Evolutionary conservation across 306 rosid species (phyloP).

Genomic region (Neltuma alba): DNA sequence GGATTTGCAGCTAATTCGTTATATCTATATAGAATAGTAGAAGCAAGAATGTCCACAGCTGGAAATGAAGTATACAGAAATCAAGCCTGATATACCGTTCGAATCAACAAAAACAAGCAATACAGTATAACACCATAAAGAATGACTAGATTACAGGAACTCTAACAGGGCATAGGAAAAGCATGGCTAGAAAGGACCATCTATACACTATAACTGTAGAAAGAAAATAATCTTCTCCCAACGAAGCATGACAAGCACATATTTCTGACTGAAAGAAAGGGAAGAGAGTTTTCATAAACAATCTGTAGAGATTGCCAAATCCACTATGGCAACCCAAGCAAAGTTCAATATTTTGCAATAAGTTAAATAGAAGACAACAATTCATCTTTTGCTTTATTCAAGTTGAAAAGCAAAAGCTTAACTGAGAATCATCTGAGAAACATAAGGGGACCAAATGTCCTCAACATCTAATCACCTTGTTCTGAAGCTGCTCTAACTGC

Average conservation of each 20-base stretch:
- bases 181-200: background rate
- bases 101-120: background rate
- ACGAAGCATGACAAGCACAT: background rate
- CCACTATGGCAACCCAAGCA: background rate
- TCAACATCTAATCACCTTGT: slow-evolving; percentile 57
- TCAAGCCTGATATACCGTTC: background rate
- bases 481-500: slow-evolving; percentile 93
- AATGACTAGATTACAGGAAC: background rate
- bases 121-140: background rate
- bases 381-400: slow-evolving; percentile 4
- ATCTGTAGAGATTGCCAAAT: background rate
- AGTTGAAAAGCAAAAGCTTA: background rate
- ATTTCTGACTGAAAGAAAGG: background rate
- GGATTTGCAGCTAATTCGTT: background rate
- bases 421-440: background rate
- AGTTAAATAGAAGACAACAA: slow-evolving; percentile 11
- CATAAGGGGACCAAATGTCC: background rate
- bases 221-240: background rate
- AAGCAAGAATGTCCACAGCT: background rate
- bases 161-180: slow-evolving; percentile 8
- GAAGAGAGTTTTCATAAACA: background rate
- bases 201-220: background rate
- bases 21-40: background rate
- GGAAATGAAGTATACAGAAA: background rate
- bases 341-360: slow-evolving; percentile 6